Conservation (phyloP, 2,329 filamentous ascomycete species). For the Colletotrichum sublineola region DNA sequence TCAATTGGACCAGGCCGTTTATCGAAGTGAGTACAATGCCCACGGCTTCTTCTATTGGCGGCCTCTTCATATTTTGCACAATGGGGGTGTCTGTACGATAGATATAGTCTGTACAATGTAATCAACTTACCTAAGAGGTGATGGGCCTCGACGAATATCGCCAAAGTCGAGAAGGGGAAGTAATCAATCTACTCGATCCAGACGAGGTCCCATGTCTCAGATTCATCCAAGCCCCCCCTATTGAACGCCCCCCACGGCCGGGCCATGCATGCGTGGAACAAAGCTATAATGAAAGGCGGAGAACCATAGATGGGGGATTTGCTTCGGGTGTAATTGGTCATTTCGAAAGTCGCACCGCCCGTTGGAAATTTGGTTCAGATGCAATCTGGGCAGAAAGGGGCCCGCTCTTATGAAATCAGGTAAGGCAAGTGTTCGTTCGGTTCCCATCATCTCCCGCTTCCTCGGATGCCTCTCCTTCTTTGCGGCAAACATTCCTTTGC, state of each 20-base stretch:
- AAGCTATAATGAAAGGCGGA: conserved; percentile 12
- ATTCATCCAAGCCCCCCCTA: conserved; percentile 38
- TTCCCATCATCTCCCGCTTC: not conserved
- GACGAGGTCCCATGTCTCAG: conserved; percentile 28
- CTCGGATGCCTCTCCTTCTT: not conserved
- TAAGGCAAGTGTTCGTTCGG: not conserved
- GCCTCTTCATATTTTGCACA: conserved; percentile 27
- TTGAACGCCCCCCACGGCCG: conserved; percentile 3
- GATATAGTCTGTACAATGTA: not conserved
- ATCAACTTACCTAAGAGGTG: not conserved
- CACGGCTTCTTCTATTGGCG: conserved; percentile 1
- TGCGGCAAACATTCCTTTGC: conserved; percentile 9
- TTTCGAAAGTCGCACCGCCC: conserved; percentile 21
- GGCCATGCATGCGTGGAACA: conserved; percentile 12
- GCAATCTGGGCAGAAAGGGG: conserved; percentile 21
- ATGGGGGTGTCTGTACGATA: not conserved
- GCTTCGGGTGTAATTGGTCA: conserved; percentile 30
- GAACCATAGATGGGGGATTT: conserved; percentile 22
- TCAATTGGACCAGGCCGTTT: conserved; percentile 21
- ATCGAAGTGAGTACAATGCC: conserved; percentile 21
- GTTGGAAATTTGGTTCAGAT: not conserved
- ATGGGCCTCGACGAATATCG: not conserved
- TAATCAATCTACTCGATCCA: conserved; percentile 14
- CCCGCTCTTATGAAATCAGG: conserved; percentile 12
- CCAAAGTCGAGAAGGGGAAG: not conserved